A percentile compares a stretch with the other conserved stretches of the same genome.
phyloP scores from a whole-genome alignment of 305 asterid species.

The Fraxinus baroniana region DNA sequence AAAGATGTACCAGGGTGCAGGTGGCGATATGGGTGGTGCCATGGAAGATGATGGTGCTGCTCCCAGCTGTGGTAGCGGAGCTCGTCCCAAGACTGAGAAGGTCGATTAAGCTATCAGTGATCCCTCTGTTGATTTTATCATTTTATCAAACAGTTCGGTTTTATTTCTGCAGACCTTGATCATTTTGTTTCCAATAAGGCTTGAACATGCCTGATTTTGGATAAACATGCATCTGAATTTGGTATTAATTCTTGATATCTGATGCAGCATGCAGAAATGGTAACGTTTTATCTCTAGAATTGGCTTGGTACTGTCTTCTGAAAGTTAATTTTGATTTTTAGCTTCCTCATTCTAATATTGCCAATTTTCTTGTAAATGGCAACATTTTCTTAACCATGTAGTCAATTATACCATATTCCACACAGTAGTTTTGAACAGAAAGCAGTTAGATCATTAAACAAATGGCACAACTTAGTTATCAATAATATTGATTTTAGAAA shows the following conservation, averaged over 20 bases:
- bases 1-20: slow-evolving; percentile 85
- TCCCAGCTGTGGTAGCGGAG: slow-evolving; percentile 45
- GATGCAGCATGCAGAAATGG: background rate
- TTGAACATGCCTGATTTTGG: background rate
- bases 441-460: background rate
- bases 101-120: slow-evolving; percentile 51
- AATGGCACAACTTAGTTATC: background rate
- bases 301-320: background rate
- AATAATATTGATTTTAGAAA: background rate
- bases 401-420: background rate
- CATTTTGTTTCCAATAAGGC: background rate
- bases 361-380: background rate
- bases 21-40: slow-evolving; percentile 49
- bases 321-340: background rate
- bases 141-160: background rate
- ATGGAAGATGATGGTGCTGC: slow-evolving; percentile 63
- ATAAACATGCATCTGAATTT: background rate
- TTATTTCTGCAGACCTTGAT: background rate
- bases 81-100: slow-evolving; percentile 85
- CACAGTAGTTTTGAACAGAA: background rate
- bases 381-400: background rate
- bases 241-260: background rate
- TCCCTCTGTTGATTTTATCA: background rate
- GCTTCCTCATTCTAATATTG: background rate
- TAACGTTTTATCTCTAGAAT: background rate